Conservation (phyloP, 2,329 filamentous ascomycete species). For the Fusarium sp. region DNA sequence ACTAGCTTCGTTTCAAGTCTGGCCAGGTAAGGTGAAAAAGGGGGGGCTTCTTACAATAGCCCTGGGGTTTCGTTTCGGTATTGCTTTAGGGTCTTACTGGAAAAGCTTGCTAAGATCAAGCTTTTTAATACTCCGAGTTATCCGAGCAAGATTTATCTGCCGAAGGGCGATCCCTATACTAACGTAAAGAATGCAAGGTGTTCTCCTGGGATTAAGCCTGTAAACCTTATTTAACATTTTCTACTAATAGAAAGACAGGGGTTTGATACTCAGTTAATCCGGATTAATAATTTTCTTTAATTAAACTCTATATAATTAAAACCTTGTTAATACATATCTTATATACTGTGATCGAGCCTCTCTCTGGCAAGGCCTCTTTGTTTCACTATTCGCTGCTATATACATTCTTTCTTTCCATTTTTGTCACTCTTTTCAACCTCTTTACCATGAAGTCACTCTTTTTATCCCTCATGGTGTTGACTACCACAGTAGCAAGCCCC, state of each 20-base stretch:
- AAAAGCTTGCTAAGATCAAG: neutral
- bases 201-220: neutral
- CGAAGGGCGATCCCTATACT: neutral
- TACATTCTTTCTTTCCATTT: neutral
- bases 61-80: too few species aligned
- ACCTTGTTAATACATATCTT: neutral
- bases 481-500: neutral
- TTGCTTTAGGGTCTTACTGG: neutral
- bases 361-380: rapidly evolving
- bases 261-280: too few species aligned
- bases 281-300: neutral
- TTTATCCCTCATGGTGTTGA: neutral
- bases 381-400: rapidly evolving
- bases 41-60: too few species aligned
- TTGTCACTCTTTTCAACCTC: neutral
- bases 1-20: slow-evolving; percentile 3
- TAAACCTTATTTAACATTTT: neutral
- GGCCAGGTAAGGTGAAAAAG: slow-evolving; percentile 13
- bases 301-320: neutral
- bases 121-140: neutral
- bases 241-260: neutral
- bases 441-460: neutral
- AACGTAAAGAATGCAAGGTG: neutral
- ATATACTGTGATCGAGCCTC: neutral
- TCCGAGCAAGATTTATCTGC: neutral